Base-by-base conservation (phyloP, 306 rosid species). In the Cicer chorassanicum region DNA sequence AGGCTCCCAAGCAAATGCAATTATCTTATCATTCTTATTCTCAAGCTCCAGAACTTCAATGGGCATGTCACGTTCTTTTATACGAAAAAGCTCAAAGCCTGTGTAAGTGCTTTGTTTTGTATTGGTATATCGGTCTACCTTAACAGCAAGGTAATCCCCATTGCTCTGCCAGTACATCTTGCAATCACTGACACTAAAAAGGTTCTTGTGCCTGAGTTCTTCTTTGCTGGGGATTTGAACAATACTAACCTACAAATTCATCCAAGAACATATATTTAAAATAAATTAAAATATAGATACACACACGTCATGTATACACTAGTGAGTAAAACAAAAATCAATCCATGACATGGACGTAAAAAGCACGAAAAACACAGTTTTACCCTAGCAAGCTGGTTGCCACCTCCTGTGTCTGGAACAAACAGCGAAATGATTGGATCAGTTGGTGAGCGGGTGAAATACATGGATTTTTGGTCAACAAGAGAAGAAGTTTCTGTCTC, bases 1-100 rank as follows among this genome's bases (percentile, higher is more conserved):
- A 2, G 97, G 96, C 87, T 92, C 96, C 98, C 96, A 92, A n/a
- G 96, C 94, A 78, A 92, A 92, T 8, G 96, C 92, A 76, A 92
- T 88, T 38, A 92, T 92, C 86, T 88, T 92, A 65, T 90, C 98
- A 78, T 90, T 92, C 70, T 92, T 92, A 69, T 92, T 92, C 82
- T 92, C 98, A 40, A 90, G 89, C 78, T 92, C 98, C 70, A 92
- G 67, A 50, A 90, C 98, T 76, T 92, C 94, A 8, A 90, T 92
- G 0, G 96, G 98, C 29, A 92, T 92, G 57, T 90, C 96, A 1
- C 96, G 84, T 77, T 90, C 96, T 63, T 90, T 92, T 41, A 92
- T 92, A 3, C 87, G 86, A 87, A 90, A 88, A 65, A 90, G 91
- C 81, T 90, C 96, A 88, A 92, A 92, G 65, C 98, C 93, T 0